phyloP scores from a whole-genome alignment of 495 filamentous ascomycete species.

The Aspergillus haitiensis region DNA sequence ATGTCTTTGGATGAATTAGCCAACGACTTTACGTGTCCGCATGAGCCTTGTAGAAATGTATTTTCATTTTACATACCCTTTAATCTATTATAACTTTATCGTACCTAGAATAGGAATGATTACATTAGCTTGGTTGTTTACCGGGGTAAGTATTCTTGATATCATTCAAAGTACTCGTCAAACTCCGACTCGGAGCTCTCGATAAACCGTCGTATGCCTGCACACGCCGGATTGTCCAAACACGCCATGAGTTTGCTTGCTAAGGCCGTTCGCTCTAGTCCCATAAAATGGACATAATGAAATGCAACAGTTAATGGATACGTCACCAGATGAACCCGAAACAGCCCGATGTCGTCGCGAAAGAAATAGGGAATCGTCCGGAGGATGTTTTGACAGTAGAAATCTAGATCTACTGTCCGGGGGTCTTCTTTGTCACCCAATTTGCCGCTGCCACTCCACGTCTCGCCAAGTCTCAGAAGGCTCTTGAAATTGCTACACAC shows the following conservation, averaged over 20 bases:
- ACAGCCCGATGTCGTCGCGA: conserved; percentile 5
- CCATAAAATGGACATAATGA: conserved; percentile 1
- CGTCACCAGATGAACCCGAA: neutral
- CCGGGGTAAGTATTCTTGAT: no score
- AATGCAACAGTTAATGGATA: conserved; percentile 4
- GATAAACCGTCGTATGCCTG: conserved; percentile 10
- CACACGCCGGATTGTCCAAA: conserved; percentile 6
- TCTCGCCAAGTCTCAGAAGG: neutral
- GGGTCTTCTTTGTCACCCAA: neutral
- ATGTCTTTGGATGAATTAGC: no score
- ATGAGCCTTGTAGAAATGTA: no score
- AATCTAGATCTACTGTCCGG: neutral
- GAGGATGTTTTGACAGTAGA: conserved; percentile 12
- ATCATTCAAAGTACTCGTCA: neutral
- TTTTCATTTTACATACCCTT: no score
- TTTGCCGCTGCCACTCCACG: no score
- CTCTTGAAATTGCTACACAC: conserved; percentile 4
- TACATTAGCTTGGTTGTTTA: no score
- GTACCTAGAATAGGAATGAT: no score
- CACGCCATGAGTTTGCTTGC: conserved; percentile 5
- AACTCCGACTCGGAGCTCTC: neutral
- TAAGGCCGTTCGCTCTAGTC: neutral
- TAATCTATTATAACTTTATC: no score
- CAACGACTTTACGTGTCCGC: no score
- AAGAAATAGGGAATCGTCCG: conserved; percentile 5